A percentile compares a stretch with the other conserved stretches of the same genome.
Conservation (phyloP, 2,329 filamentous ascomycete species). For the Aspergillus latus region DNA sequence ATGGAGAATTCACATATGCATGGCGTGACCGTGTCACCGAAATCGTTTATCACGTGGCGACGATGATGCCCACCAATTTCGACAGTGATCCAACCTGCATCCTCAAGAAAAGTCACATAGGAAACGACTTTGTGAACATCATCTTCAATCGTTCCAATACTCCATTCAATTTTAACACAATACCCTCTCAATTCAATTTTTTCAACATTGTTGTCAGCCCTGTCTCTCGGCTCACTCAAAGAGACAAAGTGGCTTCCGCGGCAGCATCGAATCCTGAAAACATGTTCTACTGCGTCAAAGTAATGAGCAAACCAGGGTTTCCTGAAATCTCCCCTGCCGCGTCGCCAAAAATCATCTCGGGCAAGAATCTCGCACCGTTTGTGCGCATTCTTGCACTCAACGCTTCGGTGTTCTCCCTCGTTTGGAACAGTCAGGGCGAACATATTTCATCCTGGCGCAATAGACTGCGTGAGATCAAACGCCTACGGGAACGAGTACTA, state of each 20-base stretch:
- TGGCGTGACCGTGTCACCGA: constrained; percentile 96
- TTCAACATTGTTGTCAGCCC: constrained; percentile 96
- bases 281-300: constrained; percentile 82
- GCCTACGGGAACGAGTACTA: constrained; percentile 64
- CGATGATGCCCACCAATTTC: constrained; percentile 91
- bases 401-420: constrained; percentile 85
- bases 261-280: constrained; percentile 33
- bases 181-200: constrained; percentile 93
- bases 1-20: constrained; percentile 85
- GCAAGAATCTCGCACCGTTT: constrained; percentile 78
- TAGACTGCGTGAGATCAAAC: constrained; percentile 79
- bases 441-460: constrained; percentile 88
- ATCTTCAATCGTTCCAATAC: constrained; percentile 96
- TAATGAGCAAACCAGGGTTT: constrained; percentile 84
- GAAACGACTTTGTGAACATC: constrained; percentile 97
- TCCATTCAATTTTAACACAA: constrained; percentile 85
- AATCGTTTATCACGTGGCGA: constrained; percentile 92
- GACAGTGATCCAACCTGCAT: constrained; percentile 73
- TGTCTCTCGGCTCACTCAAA: constrained; percentile 50
- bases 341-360: constrained; percentile 82
- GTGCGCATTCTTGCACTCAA: constrained; percentile 88
- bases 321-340: constrained; percentile 88
- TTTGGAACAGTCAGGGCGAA: constrained; percentile 75
- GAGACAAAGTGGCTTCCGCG: constrained; percentile 39
- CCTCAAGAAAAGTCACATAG: constrained; percentile 90